Evolutionary conservation across 2,329 filamentous ascomycete species (phyloP).

Genomic region (Huntiella decipiens): DNA sequence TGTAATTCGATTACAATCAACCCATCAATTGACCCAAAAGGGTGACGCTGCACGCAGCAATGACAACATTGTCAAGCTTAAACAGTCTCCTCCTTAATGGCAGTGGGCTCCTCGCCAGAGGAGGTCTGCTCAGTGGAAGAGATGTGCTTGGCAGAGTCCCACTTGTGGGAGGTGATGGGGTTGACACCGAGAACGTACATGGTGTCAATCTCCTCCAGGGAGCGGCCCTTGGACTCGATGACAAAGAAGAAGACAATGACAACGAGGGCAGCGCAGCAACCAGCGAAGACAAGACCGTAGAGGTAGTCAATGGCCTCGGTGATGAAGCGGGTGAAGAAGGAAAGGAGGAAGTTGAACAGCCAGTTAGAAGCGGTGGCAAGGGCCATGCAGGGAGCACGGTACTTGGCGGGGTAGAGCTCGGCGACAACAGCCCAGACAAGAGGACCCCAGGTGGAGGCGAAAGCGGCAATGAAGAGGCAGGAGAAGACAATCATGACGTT

Average conservation of each 20-base stretch:
- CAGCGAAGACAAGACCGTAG: constrained; percentile 54
- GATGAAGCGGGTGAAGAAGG: constrained; percentile 50
- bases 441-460: constrained; percentile 52
- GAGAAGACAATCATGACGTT: constrained; percentile 48
- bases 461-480: constrained; percentile 47
- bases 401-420: constrained; percentile 43
- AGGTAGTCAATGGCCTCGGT: constrained; percentile 48
- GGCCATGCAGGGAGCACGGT: constrained; percentile 34
- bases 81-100: constrained; percentile 8
- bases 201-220: constrained; percentile 57
- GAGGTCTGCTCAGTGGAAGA: constrained; percentile 10
- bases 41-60: not conserved
- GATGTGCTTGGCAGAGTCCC: constrained; percentile 16
- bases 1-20: not conserved
- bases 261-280: constrained; percentile 42
- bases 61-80: not conserved
- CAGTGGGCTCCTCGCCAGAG: constrained; percentile 9
- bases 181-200: constrained; percentile 45
- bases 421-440: constrained; percentile 47
- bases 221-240: constrained; percentile 52
- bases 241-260: constrained; percentile 58
- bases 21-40: not conserved
- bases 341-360: constrained; percentile 45
- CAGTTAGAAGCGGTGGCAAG: constrained; percentile 40
- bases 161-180: constrained; percentile 26